Evolutionary conservation across 2,329 filamentous ascomycete species (phyloP).

Genomic region (Madurella fahalii): DNA sequence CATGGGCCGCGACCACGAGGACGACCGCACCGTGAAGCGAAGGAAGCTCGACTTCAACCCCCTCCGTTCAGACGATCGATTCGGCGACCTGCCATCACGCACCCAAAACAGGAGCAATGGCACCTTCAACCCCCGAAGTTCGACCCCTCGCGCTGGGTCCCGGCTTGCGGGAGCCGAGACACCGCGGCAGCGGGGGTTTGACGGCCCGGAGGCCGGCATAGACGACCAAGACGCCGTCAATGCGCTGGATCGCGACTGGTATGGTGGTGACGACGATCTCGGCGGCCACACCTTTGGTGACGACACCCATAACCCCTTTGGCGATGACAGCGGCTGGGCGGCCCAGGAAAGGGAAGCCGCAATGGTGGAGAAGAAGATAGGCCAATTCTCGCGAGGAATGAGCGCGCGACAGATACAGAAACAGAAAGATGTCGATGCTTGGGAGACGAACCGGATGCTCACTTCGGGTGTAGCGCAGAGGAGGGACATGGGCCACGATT

Average conservation of each 20-base stretch:
- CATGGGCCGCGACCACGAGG: slow-evolving; percentile 32
- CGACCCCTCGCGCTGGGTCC: slow-evolving; percentile 30
- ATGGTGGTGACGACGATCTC: slow-evolving; percentile 84
- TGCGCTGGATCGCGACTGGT: slow-evolving; percentile 88
- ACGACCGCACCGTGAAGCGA: slow-evolving; percentile 50
- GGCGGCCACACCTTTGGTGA: slow-evolving; percentile 80
- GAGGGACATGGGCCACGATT: slow-evolving; percentile 74
- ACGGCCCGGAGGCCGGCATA: slow-evolving; percentile 58
- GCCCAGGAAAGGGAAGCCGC: slow-evolving; percentile 67
- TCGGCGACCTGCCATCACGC: slow-evolving; percentile 48
- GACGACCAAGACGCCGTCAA: slow-evolving; percentile 62
- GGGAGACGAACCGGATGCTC: slow-evolving; percentile 98
- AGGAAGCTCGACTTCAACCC: slow-evolving; percentile 61
- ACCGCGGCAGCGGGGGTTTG: slow-evolving; percentile 54
- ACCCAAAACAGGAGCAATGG: slow-evolving; percentile 24
- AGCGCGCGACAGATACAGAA: slow-evolving; percentile 76
- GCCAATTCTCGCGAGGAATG: slow-evolving; percentile 55
- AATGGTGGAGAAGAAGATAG: slow-evolving; percentile 74
- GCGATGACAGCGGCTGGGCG: slow-evolving; percentile 70
- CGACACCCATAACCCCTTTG: slow-evolving; percentile 89
- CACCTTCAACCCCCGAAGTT: slow-evolving; percentile 24
- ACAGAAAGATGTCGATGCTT: slow-evolving; percentile 92
- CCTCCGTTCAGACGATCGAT: slow-evolving; percentile 51
- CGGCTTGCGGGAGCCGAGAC: slow-evolving; percentile 33
- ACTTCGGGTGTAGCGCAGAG: slow-evolving; percentile 93